Evolutionary conservation across 1,139 yeast genomes (phyloP).

Genomic region (Taphrina populina): DNA sequence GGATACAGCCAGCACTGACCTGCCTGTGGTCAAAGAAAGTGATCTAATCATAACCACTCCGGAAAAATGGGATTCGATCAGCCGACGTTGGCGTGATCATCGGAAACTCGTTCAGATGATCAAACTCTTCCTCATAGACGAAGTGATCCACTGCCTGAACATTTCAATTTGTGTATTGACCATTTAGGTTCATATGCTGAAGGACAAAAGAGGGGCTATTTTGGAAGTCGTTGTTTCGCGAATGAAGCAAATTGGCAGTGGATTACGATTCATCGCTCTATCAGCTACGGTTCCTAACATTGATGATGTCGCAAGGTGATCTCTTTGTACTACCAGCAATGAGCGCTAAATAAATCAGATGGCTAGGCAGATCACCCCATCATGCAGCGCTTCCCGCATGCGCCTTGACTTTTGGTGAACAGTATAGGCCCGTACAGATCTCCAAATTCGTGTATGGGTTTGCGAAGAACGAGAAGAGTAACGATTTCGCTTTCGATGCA

Average conservation of each 20-base stretch:
- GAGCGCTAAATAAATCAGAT: conserved; percentile 12
- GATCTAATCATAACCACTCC: conserved; percentile 57
- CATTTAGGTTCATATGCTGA: conserved; percentile 55
- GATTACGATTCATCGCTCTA: conserved; percentile 53
- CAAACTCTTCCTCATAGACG: conserved; percentile 46
- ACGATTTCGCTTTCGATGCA: conserved; percentile 52
- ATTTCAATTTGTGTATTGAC: too few species aligned
- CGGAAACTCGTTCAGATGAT: conserved; percentile 48
- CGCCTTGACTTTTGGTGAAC: conserved; percentile 49
- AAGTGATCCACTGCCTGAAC: too few species aligned
- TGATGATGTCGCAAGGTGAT: conserved; percentile 54
- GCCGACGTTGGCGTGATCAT: conserved; percentile 54
- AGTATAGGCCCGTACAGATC: conserved; percentile 52
- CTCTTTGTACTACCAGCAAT: too few species aligned
- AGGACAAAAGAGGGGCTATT: conserved; percentile 54
- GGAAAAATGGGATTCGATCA: conserved; percentile 58
- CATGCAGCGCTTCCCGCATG: conserved; percentile 25
- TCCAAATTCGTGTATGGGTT: conserved; percentile 51
- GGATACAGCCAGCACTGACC: conserved; percentile 50
- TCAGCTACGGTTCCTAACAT: conserved; percentile 60
- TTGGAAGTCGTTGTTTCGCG: conserved; percentile 57
- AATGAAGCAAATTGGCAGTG: conserved; percentile 50
- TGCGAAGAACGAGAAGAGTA: conserved; percentile 41
- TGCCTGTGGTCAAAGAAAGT: conserved; percentile 49
- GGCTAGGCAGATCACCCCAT: conserved; percentile 35